Conservation (phyloP, 1,284 basidiomycete species). For the Apiotrichum veenhuisii region DNA sequence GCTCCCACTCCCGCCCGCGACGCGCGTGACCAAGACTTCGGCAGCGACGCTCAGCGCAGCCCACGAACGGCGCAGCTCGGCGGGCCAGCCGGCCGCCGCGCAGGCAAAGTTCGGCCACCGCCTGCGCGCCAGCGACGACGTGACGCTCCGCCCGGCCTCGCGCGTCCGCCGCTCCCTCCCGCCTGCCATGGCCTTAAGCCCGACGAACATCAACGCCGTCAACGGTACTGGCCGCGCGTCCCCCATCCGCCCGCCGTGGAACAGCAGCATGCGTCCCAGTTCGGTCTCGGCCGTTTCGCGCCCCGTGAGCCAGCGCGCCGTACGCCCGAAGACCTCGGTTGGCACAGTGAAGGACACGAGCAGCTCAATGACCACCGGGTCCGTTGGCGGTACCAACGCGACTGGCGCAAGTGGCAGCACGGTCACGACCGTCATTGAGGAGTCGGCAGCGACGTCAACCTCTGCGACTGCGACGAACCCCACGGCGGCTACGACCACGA, state of each 20-base stretch:
- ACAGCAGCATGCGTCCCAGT: constrained; percentile 5
- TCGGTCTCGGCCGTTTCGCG: not conserved
- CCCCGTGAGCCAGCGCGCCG: not conserved
- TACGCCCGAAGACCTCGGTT: constrained; percentile 2
- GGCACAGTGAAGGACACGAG: constrained; percentile 2
- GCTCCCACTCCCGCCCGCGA: not conserved
- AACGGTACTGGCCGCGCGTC: not conserved
- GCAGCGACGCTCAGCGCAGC: not conserved
- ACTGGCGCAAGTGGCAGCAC: not conserved
- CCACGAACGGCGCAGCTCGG: constrained; percentile 17
- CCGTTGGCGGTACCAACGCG: not conserved
- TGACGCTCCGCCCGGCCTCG: constrained; percentile 16
- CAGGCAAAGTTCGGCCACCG: constrained; percentile 46
- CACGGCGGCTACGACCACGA: not conserved
- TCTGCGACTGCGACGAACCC: not conserved
- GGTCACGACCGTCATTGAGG: not conserved
- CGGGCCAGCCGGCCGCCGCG: constrained; percentile 25
- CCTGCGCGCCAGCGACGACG: constrained; percentile 26
- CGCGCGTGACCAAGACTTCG: constrained; percentile 1
- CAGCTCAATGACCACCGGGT: not conserved
- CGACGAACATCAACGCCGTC: not conserved
- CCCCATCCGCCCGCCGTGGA: constrained; percentile 10
- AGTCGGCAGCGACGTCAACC: not conserved
- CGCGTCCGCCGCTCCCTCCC: constrained; percentile 24
- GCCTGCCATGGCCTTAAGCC: constrained; percentile 21